phyloP scores from a whole-genome alignment of 208 protist genomes.

The Wallacemonas sp. region DNA sequence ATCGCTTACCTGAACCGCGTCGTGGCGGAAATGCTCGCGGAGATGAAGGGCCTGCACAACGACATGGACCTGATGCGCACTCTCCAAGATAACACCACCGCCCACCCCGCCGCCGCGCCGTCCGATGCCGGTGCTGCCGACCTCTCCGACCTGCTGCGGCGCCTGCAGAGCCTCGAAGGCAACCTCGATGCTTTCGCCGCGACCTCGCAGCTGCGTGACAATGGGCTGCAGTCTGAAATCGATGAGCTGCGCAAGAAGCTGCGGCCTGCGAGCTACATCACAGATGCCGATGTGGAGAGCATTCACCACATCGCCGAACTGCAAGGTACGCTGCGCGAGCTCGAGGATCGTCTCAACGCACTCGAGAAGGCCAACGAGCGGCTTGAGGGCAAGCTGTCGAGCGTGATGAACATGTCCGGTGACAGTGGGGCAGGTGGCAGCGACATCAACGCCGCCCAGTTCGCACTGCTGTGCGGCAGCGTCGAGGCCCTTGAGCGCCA shows the following conservation, averaged over 20 bases:
- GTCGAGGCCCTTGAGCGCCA: conserved; percentile 69
- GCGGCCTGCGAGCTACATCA: conserved; percentile 27
- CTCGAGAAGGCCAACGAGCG: conserved; percentile 49
- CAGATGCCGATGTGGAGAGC: conserved; percentile 43
- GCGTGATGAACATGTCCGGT: conserved; percentile 12
- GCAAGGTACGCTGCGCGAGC: conserved; percentile 23
- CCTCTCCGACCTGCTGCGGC: conserved; percentile 19
- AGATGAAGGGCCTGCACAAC: conserved; percentile 79
- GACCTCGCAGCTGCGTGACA: conserved; percentile 17
- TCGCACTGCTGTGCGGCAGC: conserved; percentile 43
- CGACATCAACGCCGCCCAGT: conserved; percentile 50
- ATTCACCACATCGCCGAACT: conserved; percentile 21
- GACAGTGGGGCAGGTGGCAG: conserved; percentile 12
- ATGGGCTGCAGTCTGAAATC: conserved; percentile 32
- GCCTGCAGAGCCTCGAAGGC: conserved; percentile 30
- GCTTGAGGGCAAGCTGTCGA: conserved; percentile 31
- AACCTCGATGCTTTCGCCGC: conserved; percentile 22
- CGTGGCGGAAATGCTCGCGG: conserved; percentile 86
- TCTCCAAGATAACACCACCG: conserved; percentile 2
- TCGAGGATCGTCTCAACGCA: conserved; percentile 28
- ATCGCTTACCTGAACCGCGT: conserved; percentile 88
- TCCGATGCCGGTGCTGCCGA: not conserved
- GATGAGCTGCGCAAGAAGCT: conserved; percentile 40
- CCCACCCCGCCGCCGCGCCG: not conserved
- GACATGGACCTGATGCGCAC: conserved; percentile 73